These are phyloP conservation scores for Colletotrichum echinochloae DNA, from an alignment of 2,329 filamentous ascomycete species.

Conservation along the genomic window DNA sequence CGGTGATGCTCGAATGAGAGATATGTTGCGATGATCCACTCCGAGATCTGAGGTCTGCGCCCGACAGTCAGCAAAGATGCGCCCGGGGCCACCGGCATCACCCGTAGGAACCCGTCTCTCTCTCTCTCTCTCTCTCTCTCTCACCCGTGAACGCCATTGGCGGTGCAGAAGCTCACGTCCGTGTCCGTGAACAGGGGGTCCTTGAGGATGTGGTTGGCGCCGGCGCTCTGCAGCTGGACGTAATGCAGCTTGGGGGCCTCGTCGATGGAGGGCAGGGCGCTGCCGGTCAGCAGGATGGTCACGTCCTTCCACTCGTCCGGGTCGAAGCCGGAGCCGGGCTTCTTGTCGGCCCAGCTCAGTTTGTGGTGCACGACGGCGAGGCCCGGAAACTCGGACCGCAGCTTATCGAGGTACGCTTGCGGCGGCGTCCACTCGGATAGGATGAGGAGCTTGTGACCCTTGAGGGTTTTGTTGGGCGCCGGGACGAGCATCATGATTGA, in stretches of 20 bases:
- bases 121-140: too few relatives aligned
- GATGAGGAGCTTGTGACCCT: slow-evolving; percentile 62
- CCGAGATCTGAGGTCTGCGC: slow-evolving; percentile 65
- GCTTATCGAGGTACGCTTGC: slow-evolving; percentile 49
- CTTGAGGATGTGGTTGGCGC: slow-evolving; percentile 62
- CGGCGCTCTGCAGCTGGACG: slow-evolving; percentile 67
- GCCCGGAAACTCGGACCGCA: slow-evolving; percentile 57
- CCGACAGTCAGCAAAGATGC: not conserved
- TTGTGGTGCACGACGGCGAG: slow-evolving; percentile 54
- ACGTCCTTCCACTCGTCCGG: slow-evolving; percentile 59
- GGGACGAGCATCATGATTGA: slow-evolving; percentile 39
- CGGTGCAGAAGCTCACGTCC: slow-evolving; percentile 63
- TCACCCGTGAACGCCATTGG: slow-evolving; percentile 69
- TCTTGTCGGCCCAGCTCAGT: slow-evolving; percentile 47
- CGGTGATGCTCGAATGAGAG: slow-evolving; percentile 61
- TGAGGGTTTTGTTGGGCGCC: slow-evolving; percentile 34
- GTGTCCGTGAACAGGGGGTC: slow-evolving; percentile 63
- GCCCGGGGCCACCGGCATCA: not conserved
- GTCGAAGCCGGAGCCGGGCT: slow-evolving; percentile 44
- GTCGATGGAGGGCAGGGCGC: slow-evolving; percentile 55
- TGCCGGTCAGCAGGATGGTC: slow-evolving; percentile 61
- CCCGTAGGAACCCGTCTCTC: too few relatives aligned
- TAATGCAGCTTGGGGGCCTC: slow-evolving; percentile 62
- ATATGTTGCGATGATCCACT: slow-evolving; percentile 67
- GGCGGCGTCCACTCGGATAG: slow-evolving; percentile 51